These are phyloP conservation scores for Phytophthora cryptogea DNA, from an alignment of 352 stramenopile genomes.

Conservation along the genomic window DNA sequence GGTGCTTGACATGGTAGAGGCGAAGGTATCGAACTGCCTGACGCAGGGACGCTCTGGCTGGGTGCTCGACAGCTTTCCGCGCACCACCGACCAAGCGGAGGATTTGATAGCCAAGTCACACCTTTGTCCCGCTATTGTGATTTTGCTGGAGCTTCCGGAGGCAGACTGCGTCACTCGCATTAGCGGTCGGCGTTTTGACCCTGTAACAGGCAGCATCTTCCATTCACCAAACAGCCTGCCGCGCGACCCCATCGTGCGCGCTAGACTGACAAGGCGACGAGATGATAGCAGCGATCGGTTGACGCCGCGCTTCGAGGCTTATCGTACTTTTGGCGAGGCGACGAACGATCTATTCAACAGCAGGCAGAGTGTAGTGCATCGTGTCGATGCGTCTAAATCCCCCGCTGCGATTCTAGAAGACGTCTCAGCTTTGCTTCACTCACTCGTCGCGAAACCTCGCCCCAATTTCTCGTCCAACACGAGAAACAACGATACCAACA, in stretches of 20 bases:
- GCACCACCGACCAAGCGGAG: slow-evolving; percentile 61
- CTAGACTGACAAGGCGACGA: slow-evolving; percentile 58
- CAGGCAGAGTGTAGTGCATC: slow-evolving; percentile 36
- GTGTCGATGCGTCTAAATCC: slow-evolving; percentile 44
- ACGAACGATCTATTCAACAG: slow-evolving; percentile 53
- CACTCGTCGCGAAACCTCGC: slow-evolving; percentile 24
- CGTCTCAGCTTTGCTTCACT: slow-evolving; percentile 46
- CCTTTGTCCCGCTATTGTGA: slow-evolving; percentile 55
- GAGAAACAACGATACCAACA: slow-evolving; percentile 19
- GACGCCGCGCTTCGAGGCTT: slow-evolving; percentile 66
- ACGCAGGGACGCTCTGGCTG: slow-evolving; percentile 42
- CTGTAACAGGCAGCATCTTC: slow-evolving; percentile 64
- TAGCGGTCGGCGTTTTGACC: slow-evolving; percentile 61
- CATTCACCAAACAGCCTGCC: slow-evolving; percentile 51
- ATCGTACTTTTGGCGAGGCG: slow-evolving; percentile 55
- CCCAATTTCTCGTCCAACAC: slow-evolving; percentile 5
- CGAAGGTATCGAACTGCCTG: slow-evolving; percentile 50
- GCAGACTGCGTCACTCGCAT: slow-evolving; percentile 55
- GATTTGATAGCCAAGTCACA: slow-evolving; percentile 44
- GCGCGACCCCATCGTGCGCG: slow-evolving; percentile 40
- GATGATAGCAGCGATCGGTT: slow-evolving; percentile 67
- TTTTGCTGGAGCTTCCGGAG: slow-evolving; percentile 62
- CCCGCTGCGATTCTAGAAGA: slow-evolving; percentile 44
- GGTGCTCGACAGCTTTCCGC: slow-evolving; percentile 79
- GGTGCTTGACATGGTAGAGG: slow-evolving; percentile 78